Evolutionary conservation across 768 basidiomycete species (phyloP).

Genomic region (Amyloporia xantha): DNA sequence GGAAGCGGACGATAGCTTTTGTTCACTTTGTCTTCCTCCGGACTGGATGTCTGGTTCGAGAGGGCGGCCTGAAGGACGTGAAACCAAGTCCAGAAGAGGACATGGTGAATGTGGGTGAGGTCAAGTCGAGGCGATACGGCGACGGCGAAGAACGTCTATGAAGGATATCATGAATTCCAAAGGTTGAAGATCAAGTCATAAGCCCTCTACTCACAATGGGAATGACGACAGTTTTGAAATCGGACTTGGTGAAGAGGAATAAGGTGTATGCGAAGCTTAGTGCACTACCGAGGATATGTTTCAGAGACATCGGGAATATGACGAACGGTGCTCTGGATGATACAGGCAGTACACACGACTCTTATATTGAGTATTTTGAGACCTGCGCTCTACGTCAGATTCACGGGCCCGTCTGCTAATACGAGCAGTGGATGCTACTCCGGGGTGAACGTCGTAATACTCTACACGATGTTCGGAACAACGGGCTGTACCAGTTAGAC

Average conservation of each 20-base stretch:
- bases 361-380: no score
- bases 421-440: no score
- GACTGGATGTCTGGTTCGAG: constrained; percentile 20
- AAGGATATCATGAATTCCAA: neutral
- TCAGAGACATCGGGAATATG: no score
- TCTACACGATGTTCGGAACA: no score
- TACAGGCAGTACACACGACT: no score
- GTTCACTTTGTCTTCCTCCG: constrained; percentile 21
- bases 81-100: constrained; percentile 22
- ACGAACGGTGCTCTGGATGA: no score
- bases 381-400: no score
- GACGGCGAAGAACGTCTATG: constrained; percentile 13
- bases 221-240: constrained; percentile 39
- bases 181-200: neutral
- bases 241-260: constrained; percentile 40
- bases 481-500: no score
- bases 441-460: no score
- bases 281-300: no score
- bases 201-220: constrained; percentile 40
- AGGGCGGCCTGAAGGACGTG: constrained; percentile 26
- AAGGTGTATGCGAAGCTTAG: no score
- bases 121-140: constrained; percentile 9
- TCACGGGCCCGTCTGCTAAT: no score
- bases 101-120: constrained; percentile 6
- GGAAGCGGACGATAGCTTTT: constrained; percentile 22